phyloP scores from a whole-genome alignment of 352 stramenopile species.

The Phytopythium vexans region DNA sequence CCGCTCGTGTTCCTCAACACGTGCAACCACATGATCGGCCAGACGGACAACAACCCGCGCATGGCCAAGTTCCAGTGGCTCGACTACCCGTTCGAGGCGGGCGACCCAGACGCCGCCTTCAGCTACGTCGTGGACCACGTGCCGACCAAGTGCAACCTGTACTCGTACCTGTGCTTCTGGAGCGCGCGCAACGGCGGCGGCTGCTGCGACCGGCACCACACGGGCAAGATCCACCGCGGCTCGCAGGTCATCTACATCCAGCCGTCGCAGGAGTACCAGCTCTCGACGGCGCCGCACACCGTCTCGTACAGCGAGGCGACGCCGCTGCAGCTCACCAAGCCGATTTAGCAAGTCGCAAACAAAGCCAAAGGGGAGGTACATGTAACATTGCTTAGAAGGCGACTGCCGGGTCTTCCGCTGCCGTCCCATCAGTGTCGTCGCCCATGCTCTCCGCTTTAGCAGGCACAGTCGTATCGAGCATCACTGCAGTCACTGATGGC shows the following conservation, averaged over 20 bases:
- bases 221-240: constrained; percentile 47
- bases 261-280: constrained; percentile 10
- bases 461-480: not conserved
- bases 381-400: constrained; percentile 10
- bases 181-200: constrained; percentile 71
- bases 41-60: constrained; percentile 76
- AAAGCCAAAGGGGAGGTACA: not conserved
- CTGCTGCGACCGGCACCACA: constrained; percentile 64
- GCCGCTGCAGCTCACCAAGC: not conserved
- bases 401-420: constrained; percentile 10
- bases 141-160: constrained; percentile 87
- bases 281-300: constrained; percentile 5
- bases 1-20: constrained; percentile 86
- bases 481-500: not conserved
- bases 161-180: constrained; percentile 81
- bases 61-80: constrained; percentile 79
- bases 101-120: constrained; percentile 67
- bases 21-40: constrained; percentile 89
- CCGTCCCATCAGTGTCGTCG: no score
- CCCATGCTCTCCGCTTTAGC: not conserved
- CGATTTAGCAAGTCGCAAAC: not conserved
- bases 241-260: constrained; percentile 66
- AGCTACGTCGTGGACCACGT: constrained; percentile 77
- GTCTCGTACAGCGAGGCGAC: not conserved
- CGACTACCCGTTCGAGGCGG: constrained; percentile 78